Percentiles rank a stretch among this genome's conserved stretches.
These are phyloP conservation scores for Calonectria naviculata DNA, from an alignment of 2,329 filamentous ascomycete species.

Conservation along the genomic window DNA sequence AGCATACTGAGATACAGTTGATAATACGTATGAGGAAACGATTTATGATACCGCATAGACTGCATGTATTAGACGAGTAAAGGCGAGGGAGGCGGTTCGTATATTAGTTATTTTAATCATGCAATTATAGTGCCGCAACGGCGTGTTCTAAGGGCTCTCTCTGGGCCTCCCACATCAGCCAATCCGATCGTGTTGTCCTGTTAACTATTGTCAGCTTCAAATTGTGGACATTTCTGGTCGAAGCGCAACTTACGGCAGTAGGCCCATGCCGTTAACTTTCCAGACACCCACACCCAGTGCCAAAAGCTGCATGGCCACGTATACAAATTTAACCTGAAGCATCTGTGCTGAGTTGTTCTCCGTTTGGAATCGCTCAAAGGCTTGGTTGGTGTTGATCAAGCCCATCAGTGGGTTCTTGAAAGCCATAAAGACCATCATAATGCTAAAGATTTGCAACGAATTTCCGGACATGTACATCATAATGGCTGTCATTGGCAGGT, in stretches of 20 bases:
- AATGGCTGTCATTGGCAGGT: conserved; percentile 96
- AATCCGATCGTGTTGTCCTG: conserved; percentile 95
- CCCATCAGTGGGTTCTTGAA: conserved; percentile 97
- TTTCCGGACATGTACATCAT: conserved; percentile 99
- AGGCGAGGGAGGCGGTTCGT: background rate
- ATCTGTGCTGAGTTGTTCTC: conserved; percentile 79
- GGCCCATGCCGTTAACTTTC: conserved; percentile 97
- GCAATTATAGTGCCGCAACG: conserved; percentile 67
- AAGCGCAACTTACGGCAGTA: conserved; percentile 78
- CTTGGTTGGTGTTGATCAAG: conserved; percentile 82
- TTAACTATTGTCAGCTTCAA: conserved; percentile 18
- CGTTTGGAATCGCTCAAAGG: conserved; percentile 93
- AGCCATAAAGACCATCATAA: conserved; percentile 99
- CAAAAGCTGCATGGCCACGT: conserved; percentile 86
- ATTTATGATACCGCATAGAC: background rate
- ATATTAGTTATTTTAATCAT: conserved; percentile 15
- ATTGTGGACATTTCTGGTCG: no score
- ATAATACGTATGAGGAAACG: background rate
- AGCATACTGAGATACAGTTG: background rate
- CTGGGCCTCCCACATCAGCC: conserved; percentile 93
- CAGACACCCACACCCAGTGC: conserved; percentile 89
- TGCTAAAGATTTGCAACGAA: conserved; percentile 97
- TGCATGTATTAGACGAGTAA: background rate
- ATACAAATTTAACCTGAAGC: conserved; percentile 86
- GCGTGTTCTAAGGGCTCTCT: conserved; percentile 75